These are phyloP conservation scores for Emergomyces africanus DNA, from an alignment of 2,329 filamentous ascomycete species.

Conservation along the genomic window DNA sequence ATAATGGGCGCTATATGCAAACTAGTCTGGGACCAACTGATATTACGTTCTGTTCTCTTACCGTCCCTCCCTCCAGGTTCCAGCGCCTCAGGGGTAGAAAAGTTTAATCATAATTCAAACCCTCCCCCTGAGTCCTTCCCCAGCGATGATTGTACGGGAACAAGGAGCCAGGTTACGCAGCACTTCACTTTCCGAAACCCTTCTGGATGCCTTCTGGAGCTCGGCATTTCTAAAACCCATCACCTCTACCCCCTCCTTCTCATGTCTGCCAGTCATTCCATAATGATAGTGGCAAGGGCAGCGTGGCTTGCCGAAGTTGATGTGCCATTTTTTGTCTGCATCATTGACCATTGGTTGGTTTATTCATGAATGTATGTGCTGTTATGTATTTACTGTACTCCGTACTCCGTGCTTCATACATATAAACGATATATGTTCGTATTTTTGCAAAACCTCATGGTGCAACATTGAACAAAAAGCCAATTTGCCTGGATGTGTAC, in stretches of 20 bases:
- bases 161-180: background rate
- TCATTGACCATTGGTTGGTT: background rate
- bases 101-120: background rate
- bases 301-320: background rate
- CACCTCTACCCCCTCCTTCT: background rate
- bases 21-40: background rate
- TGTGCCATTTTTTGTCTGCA: background rate
- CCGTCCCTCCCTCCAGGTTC: background rate
- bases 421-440: background rate
- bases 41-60: background rate
- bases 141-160: background rate
- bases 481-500: background rate
- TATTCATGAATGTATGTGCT: no score
- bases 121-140: background rate
- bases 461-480: background rate
- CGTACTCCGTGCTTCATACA: background rate
- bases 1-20: background rate
- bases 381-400: no score
- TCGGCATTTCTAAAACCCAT: background rate
- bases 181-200: background rate
- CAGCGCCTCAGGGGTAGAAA: background rate
- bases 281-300: background rate
- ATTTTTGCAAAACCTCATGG: background rate
- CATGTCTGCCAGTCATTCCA: background rate
- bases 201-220: background rate